phyloP scores from a whole-genome alignment of 2,329 filamentous ascomycete species.

The Calonectria henricotiae region DNA sequence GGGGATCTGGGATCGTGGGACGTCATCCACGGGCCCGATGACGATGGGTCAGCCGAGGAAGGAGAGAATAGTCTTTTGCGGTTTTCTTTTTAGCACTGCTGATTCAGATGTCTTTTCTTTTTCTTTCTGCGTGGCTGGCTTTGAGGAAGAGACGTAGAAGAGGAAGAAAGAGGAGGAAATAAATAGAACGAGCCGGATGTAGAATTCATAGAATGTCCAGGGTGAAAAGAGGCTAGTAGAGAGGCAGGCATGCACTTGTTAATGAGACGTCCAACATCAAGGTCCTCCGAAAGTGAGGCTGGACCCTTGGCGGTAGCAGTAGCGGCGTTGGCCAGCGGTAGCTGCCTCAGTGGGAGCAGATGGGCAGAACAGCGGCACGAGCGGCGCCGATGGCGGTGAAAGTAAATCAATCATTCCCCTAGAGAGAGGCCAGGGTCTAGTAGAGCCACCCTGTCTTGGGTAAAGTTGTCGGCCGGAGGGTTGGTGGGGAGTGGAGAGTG shows the following conservation, averaged over 20 bases:
- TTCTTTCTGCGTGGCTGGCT: background rate
- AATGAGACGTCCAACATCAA: slow-evolving; percentile 48
- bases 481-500: slow-evolving; percentile 33
- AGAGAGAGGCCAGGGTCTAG: slow-evolving; percentile 30
- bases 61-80: slow-evolving; percentile 39
- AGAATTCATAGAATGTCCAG: slow-evolving; percentile 6
- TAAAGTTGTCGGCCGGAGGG: slow-evolving; percentile 33
- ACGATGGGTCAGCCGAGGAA: slow-evolving; percentile 34
- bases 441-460: slow-evolving; percentile 31
- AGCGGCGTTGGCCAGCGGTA: slow-evolving; percentile 13
- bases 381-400: slow-evolving; percentile 53
- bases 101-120: background rate
- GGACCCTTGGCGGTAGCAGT: slow-evolving; percentile 6
- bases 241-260: slow-evolving; percentile 38
- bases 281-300: slow-evolving; percentile 25
- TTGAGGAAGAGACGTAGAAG: background rate
- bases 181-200: background rate
- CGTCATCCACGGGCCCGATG: slow-evolving; percentile 53
- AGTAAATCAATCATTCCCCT: slow-evolving; percentile 50
- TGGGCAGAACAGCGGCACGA: slow-evolving; percentile 32
- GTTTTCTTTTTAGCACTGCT: background rate
- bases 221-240: slow-evolving; percentile 3
- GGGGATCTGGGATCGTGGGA: slow-evolving; percentile 48
- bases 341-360: slow-evolving; percentile 5
- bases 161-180: background rate